These are phyloP conservation scores for Arthrobotrys pseudoclavata DNA, from an alignment of 2,329 filamentous ascomycete species.

Conservation along the genomic window DNA sequence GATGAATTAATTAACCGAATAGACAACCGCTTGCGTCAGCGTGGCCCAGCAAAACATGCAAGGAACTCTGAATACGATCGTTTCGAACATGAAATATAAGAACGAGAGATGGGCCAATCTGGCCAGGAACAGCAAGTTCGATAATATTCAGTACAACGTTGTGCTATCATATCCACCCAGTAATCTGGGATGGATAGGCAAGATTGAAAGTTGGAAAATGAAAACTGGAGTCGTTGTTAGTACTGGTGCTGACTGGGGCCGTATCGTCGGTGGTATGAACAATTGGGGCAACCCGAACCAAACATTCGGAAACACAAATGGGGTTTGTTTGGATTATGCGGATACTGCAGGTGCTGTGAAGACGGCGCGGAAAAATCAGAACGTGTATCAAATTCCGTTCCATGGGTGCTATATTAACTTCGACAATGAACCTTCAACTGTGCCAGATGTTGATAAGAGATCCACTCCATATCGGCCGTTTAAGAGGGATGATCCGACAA, in stretches of 20 bases:
- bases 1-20: too few species aligned
- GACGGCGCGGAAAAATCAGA: not conserved
- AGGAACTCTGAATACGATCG: conserved; percentile 5
- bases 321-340: conserved; percentile 21
- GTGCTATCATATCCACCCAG: conserved; percentile 31
- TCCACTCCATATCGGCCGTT: not conserved
- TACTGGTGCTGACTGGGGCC: conserved; percentile 5
- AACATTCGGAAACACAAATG: conserved; percentile 23
- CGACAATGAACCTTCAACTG: not conserved
- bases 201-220: conserved; percentile 32
- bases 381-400: conserved; percentile 21
- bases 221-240: conserved; percentile 1
- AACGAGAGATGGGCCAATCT: conserved; percentile 17
- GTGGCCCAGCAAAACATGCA: conserved; percentile 31
- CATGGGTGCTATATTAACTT: conserved; percentile 29
- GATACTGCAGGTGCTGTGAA: not conserved
- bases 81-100: conserved; percentile 33
- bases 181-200: conserved; percentile 19
- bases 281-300: conserved; percentile 36
- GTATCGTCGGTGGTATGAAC: conserved; percentile 32
- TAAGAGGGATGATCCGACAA: conserved; percentile 26
- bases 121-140: conserved; percentile 13
- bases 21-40: conserved; percentile 37
- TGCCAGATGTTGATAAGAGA: conserved; percentile 16
- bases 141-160: conserved; percentile 24